These are phyloP conservation scores for Lachancea thermotolerans DNA, from an alignment of 805 yeast species.

Conservation along the genomic window DNA sequence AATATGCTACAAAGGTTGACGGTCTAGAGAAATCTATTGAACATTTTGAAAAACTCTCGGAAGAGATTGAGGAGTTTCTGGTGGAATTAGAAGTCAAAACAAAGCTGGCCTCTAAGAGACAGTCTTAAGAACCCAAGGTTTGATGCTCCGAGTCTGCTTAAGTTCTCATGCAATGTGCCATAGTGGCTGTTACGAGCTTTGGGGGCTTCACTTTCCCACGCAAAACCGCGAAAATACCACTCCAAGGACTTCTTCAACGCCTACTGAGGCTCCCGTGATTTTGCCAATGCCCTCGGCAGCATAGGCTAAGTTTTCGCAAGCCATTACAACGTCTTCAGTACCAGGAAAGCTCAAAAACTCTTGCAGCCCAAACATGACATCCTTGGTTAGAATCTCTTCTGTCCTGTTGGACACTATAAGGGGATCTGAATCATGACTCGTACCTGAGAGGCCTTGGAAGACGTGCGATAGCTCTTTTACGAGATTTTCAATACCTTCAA, in stretches of 20 bases:
- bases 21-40: slow-evolving; percentile 33
- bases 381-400: slow-evolving; percentile 64
- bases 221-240: slow-evolving; percentile 90
- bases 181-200: neutral
- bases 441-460: slow-evolving; percentile 31
- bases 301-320: slow-evolving; percentile 64
- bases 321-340: slow-evolving; percentile 66
- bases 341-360: slow-evolving; percentile 45
- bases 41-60: slow-evolving; percentile 40
- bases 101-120: slow-evolving; percentile 18
- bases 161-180: neutral
- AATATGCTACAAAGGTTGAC: slow-evolving; percentile 17
- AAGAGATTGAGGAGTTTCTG: slow-evolving; percentile 59
- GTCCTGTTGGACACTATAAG: slow-evolving; percentile 68
- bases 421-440: slow-evolving; percentile 48
- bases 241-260: slow-evolving; percentile 84
- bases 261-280: slow-evolving; percentile 84
- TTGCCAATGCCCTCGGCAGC: slow-evolving; percentile 86
- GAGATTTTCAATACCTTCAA: slow-evolving; percentile 49
- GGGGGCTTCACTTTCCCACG: slow-evolving; percentile 65
- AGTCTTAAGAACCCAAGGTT: slow-evolving; percentile 7
- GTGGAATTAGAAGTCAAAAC: slow-evolving; percentile 45
- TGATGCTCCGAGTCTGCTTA: neutral
- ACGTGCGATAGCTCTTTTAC: slow-evolving; percentile 34
- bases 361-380: slow-evolving; percentile 69